These are phyloP conservation scores for Fusarium temperatum DNA, from an alignment of 2,329 filamentous ascomycete genomes.

Conservation along the genomic window DNA sequence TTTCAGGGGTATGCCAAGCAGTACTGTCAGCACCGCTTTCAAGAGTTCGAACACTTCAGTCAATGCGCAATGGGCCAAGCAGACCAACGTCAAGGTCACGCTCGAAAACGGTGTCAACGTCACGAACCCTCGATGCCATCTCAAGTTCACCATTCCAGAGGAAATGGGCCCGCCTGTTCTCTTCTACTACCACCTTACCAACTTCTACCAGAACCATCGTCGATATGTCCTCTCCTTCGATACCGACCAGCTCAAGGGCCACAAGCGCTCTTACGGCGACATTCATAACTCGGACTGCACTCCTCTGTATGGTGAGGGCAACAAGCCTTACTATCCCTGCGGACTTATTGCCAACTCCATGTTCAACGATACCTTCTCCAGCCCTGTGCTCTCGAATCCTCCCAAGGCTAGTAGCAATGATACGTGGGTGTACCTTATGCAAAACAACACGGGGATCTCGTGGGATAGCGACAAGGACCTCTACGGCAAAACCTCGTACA, in stretches of 20 bases:
- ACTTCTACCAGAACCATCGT: constrained; percentile 99
- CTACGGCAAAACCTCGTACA: constrained; percentile 77
- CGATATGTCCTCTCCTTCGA: constrained; percentile 94
- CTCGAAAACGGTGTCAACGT: constrained; percentile 44
- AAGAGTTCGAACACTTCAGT: constrained; percentile 59
- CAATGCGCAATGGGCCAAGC: constrained; percentile 55
- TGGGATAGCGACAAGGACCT: constrained; percentile 86
- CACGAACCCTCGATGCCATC: constrained; percentile 67
- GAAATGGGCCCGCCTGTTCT: constrained; percentile 83
- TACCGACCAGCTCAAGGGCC: constrained; percentile 80
- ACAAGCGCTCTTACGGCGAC: constrained; percentile 64
- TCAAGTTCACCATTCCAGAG: constrained; percentile 83
- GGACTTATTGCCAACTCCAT: constrained; percentile 95
- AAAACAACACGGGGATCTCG: constrained; percentile 77
- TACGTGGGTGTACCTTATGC: constrained; percentile 75
- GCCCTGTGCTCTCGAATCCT: constrained; percentile 68
- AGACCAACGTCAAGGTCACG: constrained; percentile 50
- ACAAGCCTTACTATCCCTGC: constrained; percentile 88
- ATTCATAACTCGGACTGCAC: constrained; percentile 78
- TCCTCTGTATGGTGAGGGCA: constrained; percentile 70
- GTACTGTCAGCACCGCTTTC: constrained; percentile 75
- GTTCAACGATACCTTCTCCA: constrained; percentile 91
- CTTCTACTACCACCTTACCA: constrained; percentile 94
- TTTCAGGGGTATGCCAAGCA: constrained; percentile 62
- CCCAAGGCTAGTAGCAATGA: constrained; percentile 41